Base-by-base conservation (phyloP, 1,284 basidiomycete species). In the Marasmius tenuissimus region DNA sequence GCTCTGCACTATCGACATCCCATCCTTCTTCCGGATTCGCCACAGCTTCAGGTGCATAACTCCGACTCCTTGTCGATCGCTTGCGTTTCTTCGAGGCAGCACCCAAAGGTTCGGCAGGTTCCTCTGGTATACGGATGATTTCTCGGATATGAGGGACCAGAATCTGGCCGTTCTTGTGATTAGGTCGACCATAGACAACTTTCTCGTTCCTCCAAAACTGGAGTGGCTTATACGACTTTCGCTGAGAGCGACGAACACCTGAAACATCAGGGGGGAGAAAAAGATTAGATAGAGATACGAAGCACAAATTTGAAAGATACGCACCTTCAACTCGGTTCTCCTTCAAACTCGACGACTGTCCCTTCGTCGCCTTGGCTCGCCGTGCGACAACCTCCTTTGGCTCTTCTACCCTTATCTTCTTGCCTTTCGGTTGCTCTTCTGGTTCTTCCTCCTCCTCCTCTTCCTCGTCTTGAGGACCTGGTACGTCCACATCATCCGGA, bases 161-260 rank as follows among this genome's bases (percentile, higher is more conserved):
- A 12, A 85, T 77, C 14, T 78, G 72, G 4, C 85, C 86, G 27
- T 78, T 69, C 64, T 83, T 78, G 59, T 54, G 52, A 4, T 3
- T 38, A 10, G 81, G 77, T 16, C 86, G 82, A 4, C 86, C 88
- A 68, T 95, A 98, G 7, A 96, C 87, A 33, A 94, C 85, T 64
- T 88, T 90, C 74, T 99, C 97, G 66, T 88, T 87, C n/a, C 94
- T 86, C 97, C 97, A 99, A 78, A 84, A 97, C 47, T 94, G 91
- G 34, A 99, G 80, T 1, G 97, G 97, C 53, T 79, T 78, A 68
- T 88, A 89, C 14, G 89, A 86, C 59, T 84, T 80, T 20, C 96
- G 88, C 54, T 80, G 81, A 37, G 92, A 89, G 52, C 93, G 87
- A 8, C 96, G 88, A 3, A 92, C 78, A 37, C 92, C 92, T 87